Evolutionary conservation across 2,329 filamentous ascomycete species (phyloP), one percentile per base, ranked within the genome.

Genomic region (Cadophora sp.): DNA sequence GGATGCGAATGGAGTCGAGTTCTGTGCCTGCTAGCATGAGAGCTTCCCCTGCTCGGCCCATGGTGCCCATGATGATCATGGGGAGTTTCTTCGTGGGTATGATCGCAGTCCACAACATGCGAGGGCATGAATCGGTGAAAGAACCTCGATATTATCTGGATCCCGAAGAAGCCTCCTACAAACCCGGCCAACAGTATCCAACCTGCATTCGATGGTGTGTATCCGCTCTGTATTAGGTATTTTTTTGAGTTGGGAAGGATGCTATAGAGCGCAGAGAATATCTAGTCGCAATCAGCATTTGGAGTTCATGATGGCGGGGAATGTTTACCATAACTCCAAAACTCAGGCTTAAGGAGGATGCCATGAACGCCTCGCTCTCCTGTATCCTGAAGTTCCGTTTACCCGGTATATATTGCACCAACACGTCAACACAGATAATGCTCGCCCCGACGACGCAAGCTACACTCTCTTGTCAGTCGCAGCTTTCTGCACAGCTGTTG

Each of bases 321-420:
- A 64, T 27, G 77, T 87, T 71, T 79, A 97, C 94, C 94, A 99
- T 97, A 55, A 98, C 94, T 51, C 96, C 95, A 73, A 97, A 97
- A 78, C 94, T 97, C 71, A 99, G 81, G 79, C 94, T 97, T 68
- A 98, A 81, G 0, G 95, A 97, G 24, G 89, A 89, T 0, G 94
- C 94, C 4, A 97, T 84, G 77, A 99, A 99, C 24, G 84, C 84
- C 81, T 92, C 95, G 80, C 92, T 97, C 70, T 97, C 91, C 76
- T 96, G 89, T 72, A 99, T 96, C 73, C 89, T 87, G 78, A 98
- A 99, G 76, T 89, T 84, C 74, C 84, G 87, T 79, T 91, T 89
- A 62, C 90, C 87, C 3, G 93, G 91, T 59, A 97, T 82, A 61
- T 85, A 83, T 66, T 89, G 89, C 59, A 97, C 83, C 63, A 97